Percentiles rank a stretch among this genome's conserved stretches.
Evolutionary conservation across 2,329 filamentous ascomycete species (phyloP).

Genomic region (Aspergillus glaucus): DNA sequence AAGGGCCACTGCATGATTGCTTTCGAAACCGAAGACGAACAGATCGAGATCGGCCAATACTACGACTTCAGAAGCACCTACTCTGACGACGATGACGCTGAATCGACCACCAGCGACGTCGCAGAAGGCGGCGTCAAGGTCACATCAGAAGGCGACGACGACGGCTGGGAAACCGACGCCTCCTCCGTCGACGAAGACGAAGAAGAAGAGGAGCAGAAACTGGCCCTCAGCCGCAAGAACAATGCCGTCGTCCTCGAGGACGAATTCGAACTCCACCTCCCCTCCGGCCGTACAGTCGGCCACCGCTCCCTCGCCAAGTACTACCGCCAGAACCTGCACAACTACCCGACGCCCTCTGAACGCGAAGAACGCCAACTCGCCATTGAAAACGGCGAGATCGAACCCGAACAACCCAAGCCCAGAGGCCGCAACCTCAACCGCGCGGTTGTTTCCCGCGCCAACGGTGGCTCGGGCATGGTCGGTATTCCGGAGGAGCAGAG

Average conservation of each 20-base stretch:
- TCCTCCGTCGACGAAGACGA: conserved; percentile 77
- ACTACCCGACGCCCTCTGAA: conserved; percentile 73
- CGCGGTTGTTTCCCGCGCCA: conserved; percentile 59
- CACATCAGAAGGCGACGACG: conserved; percentile 53
- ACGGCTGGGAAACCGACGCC: conserved; percentile 94
- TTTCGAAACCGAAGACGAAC: conserved; percentile 79
- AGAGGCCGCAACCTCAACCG: conserved; percentile 40
- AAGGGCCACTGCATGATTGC: conserved; percentile 96
- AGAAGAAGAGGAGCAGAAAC: conserved; percentile 67
- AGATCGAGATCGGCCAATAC: conserved; percentile 89
- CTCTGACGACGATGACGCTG: conserved; percentile 64
- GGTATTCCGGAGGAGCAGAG: conserved; percentile 72
- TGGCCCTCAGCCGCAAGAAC: conserved; percentile 73
- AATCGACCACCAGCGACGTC: conserved; percentile 32
- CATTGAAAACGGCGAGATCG: conserved; percentile 46
- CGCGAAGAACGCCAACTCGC: conserved; percentile 59
- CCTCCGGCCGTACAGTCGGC: conserved; percentile 80
- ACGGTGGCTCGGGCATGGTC: conserved; percentile 69
- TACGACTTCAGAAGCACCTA: conserved; percentile 97
- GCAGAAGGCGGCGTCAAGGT: conserved; percentile 59
- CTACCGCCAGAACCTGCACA: conserved; percentile 86
- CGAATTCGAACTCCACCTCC: conserved; percentile 89
- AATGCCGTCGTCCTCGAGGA: conserved; percentile 75
- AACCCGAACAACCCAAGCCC: conserved; percentile 40
- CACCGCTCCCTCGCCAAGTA: conserved; percentile 84